These are phyloP conservation scores for Calonectria pseudoturangicola DNA, from an alignment of 2,329 filamentous ascomycete species.

Conservation along the genomic window DNA sequence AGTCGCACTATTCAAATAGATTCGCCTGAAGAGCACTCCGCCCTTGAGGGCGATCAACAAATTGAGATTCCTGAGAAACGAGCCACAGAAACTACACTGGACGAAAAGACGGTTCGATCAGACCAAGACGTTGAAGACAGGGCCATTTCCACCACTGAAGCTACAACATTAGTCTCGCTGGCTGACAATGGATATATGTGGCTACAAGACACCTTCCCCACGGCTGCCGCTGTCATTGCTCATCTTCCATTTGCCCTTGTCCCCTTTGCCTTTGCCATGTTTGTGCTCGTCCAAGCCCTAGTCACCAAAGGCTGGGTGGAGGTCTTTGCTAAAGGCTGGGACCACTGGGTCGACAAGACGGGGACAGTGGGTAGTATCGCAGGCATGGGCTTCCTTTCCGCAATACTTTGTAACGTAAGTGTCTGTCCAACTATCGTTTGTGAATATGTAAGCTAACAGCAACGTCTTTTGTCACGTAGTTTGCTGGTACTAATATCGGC, in stretches of 20 bases:
- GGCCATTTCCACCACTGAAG: conserved; percentile 32
- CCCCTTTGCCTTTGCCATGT: conserved; percentile 84
- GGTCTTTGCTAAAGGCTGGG: conserved; percentile 84
- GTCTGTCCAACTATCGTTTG: neutral
- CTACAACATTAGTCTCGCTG: conserved; percentile 72
- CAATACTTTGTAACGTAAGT: conserved; percentile 83
- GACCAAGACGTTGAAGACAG: neutral
- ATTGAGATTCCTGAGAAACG: neutral
- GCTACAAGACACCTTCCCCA: conserved; percentile 82
- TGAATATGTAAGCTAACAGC: conserved; percentile 5
- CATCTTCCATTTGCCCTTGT: conserved; percentile 81
- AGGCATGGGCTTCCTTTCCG: conserved; percentile 83
- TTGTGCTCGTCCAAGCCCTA: conserved; percentile 82
- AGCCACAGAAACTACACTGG: neutral
- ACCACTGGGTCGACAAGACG: conserved; percentile 82
- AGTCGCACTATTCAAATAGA: neutral
- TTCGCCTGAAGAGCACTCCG: neutral
- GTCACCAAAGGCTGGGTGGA: conserved; percentile 85
- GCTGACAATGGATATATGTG: conserved; percentile 69
- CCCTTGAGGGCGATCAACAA: neutral
- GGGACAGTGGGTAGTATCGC: conserved; percentile 81
- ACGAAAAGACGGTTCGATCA: neutral
- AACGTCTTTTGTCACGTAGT: conserved; percentile 65
- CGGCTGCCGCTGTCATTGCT: conserved; percentile 77
- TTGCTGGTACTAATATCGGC: conserved; percentile 85